Base-by-base conservation (phyloP, 306 rosid genomes). In the Vigna reflexopilosa region DNA sequence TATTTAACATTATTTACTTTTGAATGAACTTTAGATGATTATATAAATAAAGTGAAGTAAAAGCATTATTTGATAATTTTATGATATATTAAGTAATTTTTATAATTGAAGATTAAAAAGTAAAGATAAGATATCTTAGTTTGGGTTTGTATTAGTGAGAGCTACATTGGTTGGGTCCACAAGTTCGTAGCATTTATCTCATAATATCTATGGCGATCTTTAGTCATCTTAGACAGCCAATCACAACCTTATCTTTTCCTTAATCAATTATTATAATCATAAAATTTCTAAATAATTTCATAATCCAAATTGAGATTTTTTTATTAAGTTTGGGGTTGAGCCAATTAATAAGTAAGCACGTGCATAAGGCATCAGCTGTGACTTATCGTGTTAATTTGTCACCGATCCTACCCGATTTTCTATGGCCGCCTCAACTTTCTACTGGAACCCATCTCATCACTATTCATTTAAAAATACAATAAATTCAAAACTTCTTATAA, bases 311-410 rank as follows among this genome's bases (percentile, higher is more conserved):
- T 58, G 17, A 11, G 7, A 4, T 58, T 9, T 26, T 6, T 57
- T 13, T 42, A 1, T 38, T 20, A 28, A 51, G n/a, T n/a, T 51
- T 2, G 10, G 48, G 14, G 14, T 44, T 62, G 30, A 72, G 34
- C 55, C 52, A 59, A 16, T 68, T 73, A 36, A 55, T 45, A 56
- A 45, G 24, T 34, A 6, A 81, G 64, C 38, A 44, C 7, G 14
- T 70, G 77, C 4, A 62, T 63, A 67, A 56, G 62, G 48, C 63
- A 61, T 42, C 52, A 74, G 64, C 52, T 49, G 19, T 17, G 55
- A 42, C 20, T 61, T 36, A 78, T 62, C 77, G 72, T 45, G 78
- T 75, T 32, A 40, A 68, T 42, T 75, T 49, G 72, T 72, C 77
- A 82, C 75, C 78, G 54, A 68, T 22, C 64, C 10, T 38, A 62